Evolutionary conservation across 2,329 filamentous ascomycete species (phyloP), one percentile per base, ranked within the genome.

Genomic region (Macrophomina tecta): DNA sequence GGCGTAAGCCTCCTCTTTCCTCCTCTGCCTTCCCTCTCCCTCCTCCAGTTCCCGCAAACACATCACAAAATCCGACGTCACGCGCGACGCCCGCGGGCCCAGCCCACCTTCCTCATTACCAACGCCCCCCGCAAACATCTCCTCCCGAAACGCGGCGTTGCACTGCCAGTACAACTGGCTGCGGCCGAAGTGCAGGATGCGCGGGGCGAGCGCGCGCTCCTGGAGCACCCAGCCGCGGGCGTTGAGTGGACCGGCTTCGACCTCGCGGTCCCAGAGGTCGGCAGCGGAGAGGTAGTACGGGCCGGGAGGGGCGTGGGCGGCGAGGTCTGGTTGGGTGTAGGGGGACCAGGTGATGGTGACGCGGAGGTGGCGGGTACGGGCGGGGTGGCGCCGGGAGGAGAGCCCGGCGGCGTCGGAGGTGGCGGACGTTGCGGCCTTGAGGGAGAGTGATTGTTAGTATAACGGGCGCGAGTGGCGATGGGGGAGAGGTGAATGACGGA

Each of bases 151-250:
- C 12, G 30, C 16, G n/a, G 38, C 40, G 34, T 55, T 42, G 40
- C 72, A 72, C 5, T 71, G 66, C 34, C 45, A 72, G 63, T 71
- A 70, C 1, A 72, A 46, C 8, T 68, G 68, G 23, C 62, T 38
- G 12, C 69, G 63, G 0, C 70, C 70, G n/a, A 68, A 53, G 0
- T 71, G 46, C 4, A 72, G 52, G 7, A 68, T 70, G 1, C 72
- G 58, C 0, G 71, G 67, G 3, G 53, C 40, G 0, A 73, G 55
- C 1, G 71, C 48, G 12, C 71, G 69, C 18, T 73, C 72, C 12
- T 73, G 72, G 12, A 71, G 70, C 5, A 69, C 69, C 71, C 70
- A 73, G 4, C 69, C 72, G 5, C 71, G 69, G 0, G 28, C 23
- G 49, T 70, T 70, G 0, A 72, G 46, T 2, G 70, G 71, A 9